Base-by-base conservation (phyloP, 306 rosid species). In the Fagus sylvatica region DNA sequence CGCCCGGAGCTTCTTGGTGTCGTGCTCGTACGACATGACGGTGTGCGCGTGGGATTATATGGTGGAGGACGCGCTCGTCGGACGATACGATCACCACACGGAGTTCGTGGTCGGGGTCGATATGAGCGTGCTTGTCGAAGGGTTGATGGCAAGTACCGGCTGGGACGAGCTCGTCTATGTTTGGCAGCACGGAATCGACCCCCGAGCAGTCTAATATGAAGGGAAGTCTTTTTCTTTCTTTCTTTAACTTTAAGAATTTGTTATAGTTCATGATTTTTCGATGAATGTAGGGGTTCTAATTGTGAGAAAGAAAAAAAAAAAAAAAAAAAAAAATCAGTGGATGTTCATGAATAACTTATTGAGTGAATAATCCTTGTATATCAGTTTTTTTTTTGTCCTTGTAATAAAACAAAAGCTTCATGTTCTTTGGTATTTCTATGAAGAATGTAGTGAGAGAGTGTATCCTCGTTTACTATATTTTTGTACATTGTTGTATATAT, bases 151-250 rank as follows among this genome's bases (percentile, higher is more conserved):
- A 0, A 95, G 98, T 53, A 90, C 97, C 1, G 97, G 97, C 1
- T 95, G 99, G 99, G 98, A 95, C 69, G 97, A 93, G 85, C 94
- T 89, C 69, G 99, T 81, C 54, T 95, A 91, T 46, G 97, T 92
- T 37, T 93, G 99, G 98, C 98, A 91, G 85, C 89, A 93, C 76
- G 93, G 98, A 13, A 91, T 93, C 19, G 99, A 95, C 17, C 99
- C 97, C 0, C 87, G 93, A 74, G 99, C 98, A n/a, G 82, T 90
- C 37, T 95, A 61, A 77, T 56, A n/a, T 7, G 65, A 79, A 76
- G 78, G 76, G 40, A 67, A 81, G 88, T 73, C 72, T 80, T 37
- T 3, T 17, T 48, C n/a, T 22, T 10, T 32, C 30, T 34, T 56
- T 64, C 30, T 19, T 57, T 43, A 0, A 32, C 61, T 6, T 7